phyloP scores from a whole-genome alignment of 148 eudicot genomes.

The Camellia sinensis region DNA sequence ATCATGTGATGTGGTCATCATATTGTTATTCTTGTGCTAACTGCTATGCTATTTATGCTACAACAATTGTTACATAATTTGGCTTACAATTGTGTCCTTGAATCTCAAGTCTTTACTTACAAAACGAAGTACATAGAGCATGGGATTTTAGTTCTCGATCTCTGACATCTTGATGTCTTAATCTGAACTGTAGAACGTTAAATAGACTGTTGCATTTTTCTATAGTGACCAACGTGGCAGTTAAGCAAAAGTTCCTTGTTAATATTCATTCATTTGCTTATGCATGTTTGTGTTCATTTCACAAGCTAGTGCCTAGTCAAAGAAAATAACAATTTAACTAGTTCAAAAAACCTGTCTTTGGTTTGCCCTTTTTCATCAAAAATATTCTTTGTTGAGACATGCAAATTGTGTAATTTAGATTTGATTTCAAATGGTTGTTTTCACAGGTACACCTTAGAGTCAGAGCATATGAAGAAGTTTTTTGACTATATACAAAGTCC shows the following conservation, averaged over 20 bases:
- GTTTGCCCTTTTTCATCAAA: neutral
- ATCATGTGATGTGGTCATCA: neutral
- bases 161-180: neutral
- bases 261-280: neutral
- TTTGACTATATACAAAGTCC: slow-evolving; percentile 64
- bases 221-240: neutral
- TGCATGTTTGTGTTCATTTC: neutral
- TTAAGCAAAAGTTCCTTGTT: neutral
- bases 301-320: neutral
- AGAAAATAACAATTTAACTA: neutral
- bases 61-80: too few relatives aligned
- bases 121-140: neutral
- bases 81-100: neutral
- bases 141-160: neutral
- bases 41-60: too few relatives aligned
- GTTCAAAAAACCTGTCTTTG: neutral
- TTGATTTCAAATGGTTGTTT: neutral
- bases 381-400: neutral
- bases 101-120: neutral
- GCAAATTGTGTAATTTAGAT: neutral
- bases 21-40: too few relatives aligned
- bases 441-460: slow-evolving; percentile 53
- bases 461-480: slow-evolving; percentile 54
- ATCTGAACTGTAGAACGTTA: neutral
- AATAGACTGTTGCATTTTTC: neutral